A percentile compares a stretch with the other conserved stretches of the same genome.
These are phyloP conservation scores for Malus domestica DNA, from an alignment of 306 rosid genomes.

Conservation along the genomic window ASM211411v1 NC_041805.1:5385001-5385500, in stretches of 20 bases:
- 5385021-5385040: background rate
- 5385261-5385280: conserved; percentile 41
- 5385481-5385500: background rate
- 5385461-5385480: background rate
- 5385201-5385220: conserved; percentile 57
- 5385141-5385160: background rate
- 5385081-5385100: background rate
- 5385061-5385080: background rate
- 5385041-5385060: background rate
- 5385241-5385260: conserved; percentile 12
- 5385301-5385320: background rate
- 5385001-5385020: too few relatives aligned
- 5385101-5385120: background rate
- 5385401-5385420: background rate
- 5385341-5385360: background rate
- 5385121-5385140: background rate
- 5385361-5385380: background rate
- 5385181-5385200: conserved; percentile 45
- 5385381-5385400: background rate
- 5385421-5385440: background rate
- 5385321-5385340: background rate
- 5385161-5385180: background rate
- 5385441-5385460: background rate
- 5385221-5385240: conserved; percentile 28
- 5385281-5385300: background rate